Conservation (phyloP, 805 yeast species). For the Ogataea saltuana region DNA sequence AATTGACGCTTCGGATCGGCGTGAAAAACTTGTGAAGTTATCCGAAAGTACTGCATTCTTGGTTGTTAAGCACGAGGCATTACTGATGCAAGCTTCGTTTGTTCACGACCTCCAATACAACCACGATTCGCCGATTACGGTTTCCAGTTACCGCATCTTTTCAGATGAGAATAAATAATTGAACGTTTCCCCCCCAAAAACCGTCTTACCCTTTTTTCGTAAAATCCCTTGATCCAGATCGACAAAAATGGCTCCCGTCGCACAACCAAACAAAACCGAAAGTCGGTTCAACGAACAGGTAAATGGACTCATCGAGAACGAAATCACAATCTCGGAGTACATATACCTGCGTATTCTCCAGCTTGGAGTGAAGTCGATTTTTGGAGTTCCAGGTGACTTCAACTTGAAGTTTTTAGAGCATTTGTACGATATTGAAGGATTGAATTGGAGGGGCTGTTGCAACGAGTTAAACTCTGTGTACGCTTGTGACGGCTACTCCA, state of each 20-base stretch:
- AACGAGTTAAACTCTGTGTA: constrained; percentile 55
- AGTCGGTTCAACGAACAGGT: constrained; percentile 12
- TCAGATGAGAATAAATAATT: not conserved
- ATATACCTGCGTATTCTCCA: constrained; percentile 46
- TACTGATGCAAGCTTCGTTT: too few species aligned
- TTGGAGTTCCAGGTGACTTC: constrained; percentile 66
- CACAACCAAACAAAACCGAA: constrained; percentile 9
- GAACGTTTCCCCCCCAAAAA: not conserved
- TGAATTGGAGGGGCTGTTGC: constrained; percentile 46
- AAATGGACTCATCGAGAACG: constrained; percentile 10
- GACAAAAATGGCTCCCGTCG: constrained; percentile 26
- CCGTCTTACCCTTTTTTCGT: not conserved
- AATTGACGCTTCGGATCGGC: not conserved
- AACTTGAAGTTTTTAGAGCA: constrained; percentile 51
- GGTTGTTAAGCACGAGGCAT: too few species aligned
- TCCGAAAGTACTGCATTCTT: too few species aligned
- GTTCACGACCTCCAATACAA: too few species aligned
- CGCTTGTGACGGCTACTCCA: constrained; percentile 51
- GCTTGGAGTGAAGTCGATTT: constrained; percentile 45
- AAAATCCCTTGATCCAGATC: not conserved
- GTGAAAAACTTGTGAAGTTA: not conserved
- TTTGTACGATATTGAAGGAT: constrained; percentile 35
- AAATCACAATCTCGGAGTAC: constrained; percentile 43
- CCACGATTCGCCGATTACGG: too few species aligned
- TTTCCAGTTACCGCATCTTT: too few species aligned